Conservation (phyloP, 768 basidiomycete species). For the Asterophora lycoperdoides region DNA sequence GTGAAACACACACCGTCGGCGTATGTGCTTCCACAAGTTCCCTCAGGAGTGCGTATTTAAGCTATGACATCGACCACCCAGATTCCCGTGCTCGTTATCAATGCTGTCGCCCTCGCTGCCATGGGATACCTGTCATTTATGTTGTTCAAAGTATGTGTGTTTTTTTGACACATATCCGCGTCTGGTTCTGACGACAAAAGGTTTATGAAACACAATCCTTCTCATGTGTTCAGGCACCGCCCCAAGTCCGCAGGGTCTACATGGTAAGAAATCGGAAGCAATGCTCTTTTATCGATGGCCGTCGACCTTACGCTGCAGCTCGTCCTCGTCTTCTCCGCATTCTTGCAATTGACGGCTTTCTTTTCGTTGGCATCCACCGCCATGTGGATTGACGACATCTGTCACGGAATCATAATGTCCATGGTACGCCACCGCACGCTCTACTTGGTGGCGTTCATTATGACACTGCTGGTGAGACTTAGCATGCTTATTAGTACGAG, state of each 20-base stretch:
- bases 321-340: slow-evolving; percentile 45
- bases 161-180: not conserved
- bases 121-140: slow-evolving; percentile 36
- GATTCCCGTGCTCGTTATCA: slow-evolving; percentile 40
- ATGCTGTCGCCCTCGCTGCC: slow-evolving; percentile 32
- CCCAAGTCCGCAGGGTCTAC: slow-evolving; percentile 41
- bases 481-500: not conserved
- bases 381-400: slow-evolving; percentile 49
- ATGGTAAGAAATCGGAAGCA: slow-evolving; percentile 29
- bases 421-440: slow-evolving; percentile 31
- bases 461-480: slow-evolving; percentile 37
- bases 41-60: not conserved
- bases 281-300: not conserved
- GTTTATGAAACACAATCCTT: slow-evolving; percentile 44
- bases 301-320: slow-evolving; percentile 28
- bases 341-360: slow-evolving; percentile 45
- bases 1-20: slow-evolving; percentile 31
- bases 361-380: slow-evolving; percentile 43
- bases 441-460: slow-evolving; percentile 39
- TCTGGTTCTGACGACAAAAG: slow-evolving; percentile 19
- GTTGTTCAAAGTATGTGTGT: slow-evolving; percentile 36
- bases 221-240: slow-evolving; percentile 45
- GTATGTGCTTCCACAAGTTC: slow-evolving; percentile 21
- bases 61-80: slow-evolving; percentile 10
- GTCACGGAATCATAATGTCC: slow-evolving; percentile 28